Percentiles rank a stretch among this genome's conserved stretches.
These are phyloP conservation scores for Stephania yunnanensis DNA, from an alignment of 164 flowering plant species.

Conservation along the genomic window DNA sequence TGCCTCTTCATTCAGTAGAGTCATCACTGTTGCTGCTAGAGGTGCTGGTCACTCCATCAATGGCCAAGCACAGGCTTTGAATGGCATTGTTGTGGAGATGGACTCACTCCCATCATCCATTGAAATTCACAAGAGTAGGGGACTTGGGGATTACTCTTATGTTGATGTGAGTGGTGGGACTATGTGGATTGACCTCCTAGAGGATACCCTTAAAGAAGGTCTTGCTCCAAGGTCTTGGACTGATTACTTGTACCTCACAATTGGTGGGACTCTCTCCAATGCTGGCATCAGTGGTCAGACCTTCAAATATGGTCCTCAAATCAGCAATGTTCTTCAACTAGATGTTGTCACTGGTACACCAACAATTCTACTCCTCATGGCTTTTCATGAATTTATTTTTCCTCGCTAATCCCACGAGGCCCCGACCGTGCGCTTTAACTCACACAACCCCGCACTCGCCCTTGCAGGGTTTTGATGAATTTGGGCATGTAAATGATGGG, in stretches of 20 bases:
- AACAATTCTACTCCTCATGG: too few species aligned
- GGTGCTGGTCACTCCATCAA: slow-evolving; percentile 39
- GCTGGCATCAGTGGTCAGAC: slow-evolving; percentile 52
- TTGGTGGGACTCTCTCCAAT: slow-evolving; percentile 50
- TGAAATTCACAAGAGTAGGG: slow-evolving; percentile 15
- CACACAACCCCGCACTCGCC: too few species aligned
- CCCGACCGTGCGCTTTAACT: too few species aligned
- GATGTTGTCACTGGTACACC: slow-evolving; percentile 43
- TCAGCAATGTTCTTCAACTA: slow-evolving; percentile 35
- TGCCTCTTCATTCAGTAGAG: slow-evolving; percentile 23
- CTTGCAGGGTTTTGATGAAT: too few species aligned
- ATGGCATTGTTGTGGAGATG: slow-evolving; percentile 40
- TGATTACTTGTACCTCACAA: slow-evolving; percentile 35
- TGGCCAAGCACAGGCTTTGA: slow-evolving; percentile 38
- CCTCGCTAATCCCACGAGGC: neutral
- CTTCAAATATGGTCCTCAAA: slow-evolving; percentile 43
- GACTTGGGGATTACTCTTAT: slow-evolving; percentile 15
- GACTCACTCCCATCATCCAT: slow-evolving; percentile 24
- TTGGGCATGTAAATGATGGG: neutral
- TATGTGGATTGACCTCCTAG: slow-evolving; percentile 38
- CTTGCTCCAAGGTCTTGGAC: slow-evolving; percentile 46
- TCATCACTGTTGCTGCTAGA: slow-evolving; percentile 28
- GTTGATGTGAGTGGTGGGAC: slow-evolving; percentile 42
- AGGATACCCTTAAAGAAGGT: slow-evolving; percentile 26
- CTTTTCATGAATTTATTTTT: too few species aligned